Evolutionary conservation across 2,329 filamentous ascomycete genomes (phyloP), one percentile per base, ranked within the genome.

Genomic region (Hirsutella minnesotensis): DNA sequence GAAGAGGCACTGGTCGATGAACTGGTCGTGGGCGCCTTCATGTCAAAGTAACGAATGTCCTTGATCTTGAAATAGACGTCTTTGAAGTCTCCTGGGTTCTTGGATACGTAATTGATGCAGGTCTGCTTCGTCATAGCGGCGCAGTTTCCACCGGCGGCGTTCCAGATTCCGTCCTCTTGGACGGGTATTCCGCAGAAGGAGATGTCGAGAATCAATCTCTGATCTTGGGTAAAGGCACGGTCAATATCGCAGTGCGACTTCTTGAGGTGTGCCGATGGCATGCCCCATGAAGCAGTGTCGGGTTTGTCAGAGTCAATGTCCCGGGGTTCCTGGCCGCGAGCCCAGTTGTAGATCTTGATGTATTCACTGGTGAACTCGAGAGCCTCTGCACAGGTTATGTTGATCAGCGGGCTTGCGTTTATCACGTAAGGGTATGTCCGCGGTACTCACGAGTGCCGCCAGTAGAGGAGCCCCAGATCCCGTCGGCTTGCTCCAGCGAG

Each of bases 151-250:
- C 63, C 64, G 15, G 43, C 38, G 31, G 51, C 39, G 37, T 47
- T 46, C 56, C 58, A 64, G 34, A 54, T 45, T 12, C 46, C 43
- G 4, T 44, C 30, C 34, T 53, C 51, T 40, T 58, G 79, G 1
- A 81, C 81, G 66, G 80, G 83, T 52, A 79, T 74, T 16, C 84
- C 85, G 57, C 85, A 90, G 58, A 89, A n/a, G n/a, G n/a, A n/a
- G n/a, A n/a, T n/a, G n/a, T n/a, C n/a, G n/a, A n/a, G n/a, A n/a
- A n/a, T n/a, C n/a, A n/a, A n/a, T n/a, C n/a, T n/a, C n/a, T n/a
- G n/a, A n/a, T n/a, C n/a, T n/a, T n/a, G n/a, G n/a, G n/a, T n/a
- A n/a, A n/a, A n/a, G n/a, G n/a, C n/a, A n/a, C n/a, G n/a, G n/a
- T n/a, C n/a, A n/a, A n/a, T n/a, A n/a, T n/a, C n/a, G n/a, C n/a